Percentiles rank a stretch among this genome's conserved stretches.
These are phyloP conservation scores for Hymenoscyphus fraxineus DNA, from an alignment of 2,329 filamentous ascomycete species.

Conservation along the genomic window DNA sequence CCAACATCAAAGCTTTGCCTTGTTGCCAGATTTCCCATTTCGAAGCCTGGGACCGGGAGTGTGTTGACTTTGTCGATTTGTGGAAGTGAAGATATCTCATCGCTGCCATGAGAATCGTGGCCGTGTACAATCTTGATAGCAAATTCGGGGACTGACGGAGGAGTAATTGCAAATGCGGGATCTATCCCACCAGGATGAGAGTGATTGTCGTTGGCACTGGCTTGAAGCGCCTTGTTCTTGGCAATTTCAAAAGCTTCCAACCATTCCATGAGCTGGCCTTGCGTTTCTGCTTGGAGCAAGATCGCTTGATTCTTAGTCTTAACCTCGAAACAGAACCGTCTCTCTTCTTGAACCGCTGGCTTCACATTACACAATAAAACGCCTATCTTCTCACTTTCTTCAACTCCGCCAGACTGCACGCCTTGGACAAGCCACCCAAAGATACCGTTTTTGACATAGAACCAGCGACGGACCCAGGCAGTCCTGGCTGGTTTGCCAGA, in stretches of 20 bases:
- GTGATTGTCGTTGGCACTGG: conserved; percentile 46
- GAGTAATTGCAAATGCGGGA: conserved; percentile 88
- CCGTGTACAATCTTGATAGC: conserved; percentile 74
- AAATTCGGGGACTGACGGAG: conserved; percentile 84
- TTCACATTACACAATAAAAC: conserved; percentile 91
- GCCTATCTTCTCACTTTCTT: conserved; percentile 94
- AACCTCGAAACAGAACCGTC: conserved; percentile 95
- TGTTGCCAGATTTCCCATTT: conserved; percentile 42
- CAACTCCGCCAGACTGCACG: conserved; percentile 72
- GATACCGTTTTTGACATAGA: conserved; percentile 91
- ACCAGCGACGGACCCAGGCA: conserved; percentile 90
- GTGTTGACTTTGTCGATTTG: conserved; percentile 58
- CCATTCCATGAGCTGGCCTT: conserved; percentile 90
- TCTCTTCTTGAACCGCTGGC: conserved; percentile 85
- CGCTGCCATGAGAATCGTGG: conserved; percentile 41
- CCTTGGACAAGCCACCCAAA: conserved; percentile 92
- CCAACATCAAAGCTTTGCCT: conserved; percentile 72
- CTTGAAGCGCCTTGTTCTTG: conserved; percentile 87
- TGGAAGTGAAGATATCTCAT: conserved; percentile 43
- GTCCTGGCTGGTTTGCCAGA: conserved; percentile 86
- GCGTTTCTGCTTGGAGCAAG: conserved; percentile 87
- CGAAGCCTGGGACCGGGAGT: conserved; percentile 61
- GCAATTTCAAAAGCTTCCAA: conserved; percentile 88
- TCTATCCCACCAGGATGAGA: conserved; percentile 49
- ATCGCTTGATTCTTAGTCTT: conserved; percentile 95